These are phyloP conservation scores for Triglochin maritima DNA, from an alignment of 106 monocot genomes.

Conservation along the genomic window DNA sequence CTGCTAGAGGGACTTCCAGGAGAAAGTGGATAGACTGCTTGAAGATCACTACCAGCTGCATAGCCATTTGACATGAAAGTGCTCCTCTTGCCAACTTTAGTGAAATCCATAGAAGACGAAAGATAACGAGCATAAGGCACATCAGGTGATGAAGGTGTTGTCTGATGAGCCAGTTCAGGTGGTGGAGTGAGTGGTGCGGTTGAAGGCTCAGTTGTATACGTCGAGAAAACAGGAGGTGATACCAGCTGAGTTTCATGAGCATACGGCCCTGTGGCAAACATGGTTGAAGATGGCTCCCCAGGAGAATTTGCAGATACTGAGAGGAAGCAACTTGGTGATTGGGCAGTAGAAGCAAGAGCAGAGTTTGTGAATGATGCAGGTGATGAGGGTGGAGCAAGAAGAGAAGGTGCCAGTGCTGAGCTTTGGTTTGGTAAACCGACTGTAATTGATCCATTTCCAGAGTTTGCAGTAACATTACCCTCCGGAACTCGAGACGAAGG, in stretches of 20 bases:
- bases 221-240: conserved; percentile 93
- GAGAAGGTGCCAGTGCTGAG: conserved; percentile 42
- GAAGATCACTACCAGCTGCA: conserved; percentile 42
- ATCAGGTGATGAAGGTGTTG: conserved; percentile 89
- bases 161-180: conserved; percentile 79
- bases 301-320: conserved; percentile 72
- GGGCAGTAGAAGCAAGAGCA: conserved; percentile 69
- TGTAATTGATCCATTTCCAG: conserved; percentile 41
- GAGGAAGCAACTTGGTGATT: conserved; percentile 77
- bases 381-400: conserved; percentile 94
- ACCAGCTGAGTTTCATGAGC: conserved; percentile 92
- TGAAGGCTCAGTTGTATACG: conserved; percentile 88
- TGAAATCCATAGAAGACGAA: conserved; percentile 57
- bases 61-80: conserved; percentile 37
- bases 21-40: conserved; percentile 67
- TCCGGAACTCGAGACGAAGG: conserved; percentile 77
- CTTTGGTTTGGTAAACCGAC: conserved; percentile 41
- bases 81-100: conserved; percentile 33
- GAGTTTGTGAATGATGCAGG: conserved; percentile 93
- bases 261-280: conserved; percentile 88
- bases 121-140: conserved; percentile 82
- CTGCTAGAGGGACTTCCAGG: conserved; percentile 87
- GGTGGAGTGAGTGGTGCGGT: conserved; percentile 93
- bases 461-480: conserved; percentile 37
- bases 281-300: conserved; percentile 51